Evolutionary conservation across 2,329 filamentous ascomycete species (phyloP).

Genomic region (Fusarium bulbicola): DNA sequence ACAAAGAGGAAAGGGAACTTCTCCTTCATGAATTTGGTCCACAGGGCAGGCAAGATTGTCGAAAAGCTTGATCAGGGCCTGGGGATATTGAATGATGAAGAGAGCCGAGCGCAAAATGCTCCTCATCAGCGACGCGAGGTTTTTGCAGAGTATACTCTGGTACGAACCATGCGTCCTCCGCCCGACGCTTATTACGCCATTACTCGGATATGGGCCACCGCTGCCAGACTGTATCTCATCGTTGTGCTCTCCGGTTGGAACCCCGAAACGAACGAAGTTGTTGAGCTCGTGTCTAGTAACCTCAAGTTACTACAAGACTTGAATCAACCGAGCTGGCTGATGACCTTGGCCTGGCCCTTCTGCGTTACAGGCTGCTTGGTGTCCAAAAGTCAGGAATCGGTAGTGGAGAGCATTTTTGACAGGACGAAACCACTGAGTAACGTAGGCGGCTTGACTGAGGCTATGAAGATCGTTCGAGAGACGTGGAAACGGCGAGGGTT

Average conservation of each 20-base stretch:
- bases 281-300: neutral
- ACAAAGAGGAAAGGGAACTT: neutral
- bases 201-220: slow-evolving; percentile 4
- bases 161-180: neutral
- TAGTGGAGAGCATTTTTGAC: neutral
- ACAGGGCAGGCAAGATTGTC: neutral
- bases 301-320: neutral
- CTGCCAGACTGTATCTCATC: neutral
- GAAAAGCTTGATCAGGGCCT: neutral
- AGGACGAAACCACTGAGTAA: neutral
- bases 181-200: neutral
- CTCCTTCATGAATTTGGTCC: neutral
- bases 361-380: slow-evolving; percentile 13
- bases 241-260: slow-evolving; percentile 9
- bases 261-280: neutral
- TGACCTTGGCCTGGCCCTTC: slow-evolving; percentile 9
- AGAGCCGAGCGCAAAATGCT: fast-evolving
- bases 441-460: neutral
- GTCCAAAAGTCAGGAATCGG: neutral
- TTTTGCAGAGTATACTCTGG: neutral
- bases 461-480: neutral
- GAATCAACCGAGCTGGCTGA: neutral
- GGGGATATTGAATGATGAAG: neutral
- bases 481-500: neutral
- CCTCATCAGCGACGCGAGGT: neutral